phyloP scores from a whole-genome alignment of 2,329 filamentous ascomycete genomes.

The Aspergillus pseudonomiae region DNA sequence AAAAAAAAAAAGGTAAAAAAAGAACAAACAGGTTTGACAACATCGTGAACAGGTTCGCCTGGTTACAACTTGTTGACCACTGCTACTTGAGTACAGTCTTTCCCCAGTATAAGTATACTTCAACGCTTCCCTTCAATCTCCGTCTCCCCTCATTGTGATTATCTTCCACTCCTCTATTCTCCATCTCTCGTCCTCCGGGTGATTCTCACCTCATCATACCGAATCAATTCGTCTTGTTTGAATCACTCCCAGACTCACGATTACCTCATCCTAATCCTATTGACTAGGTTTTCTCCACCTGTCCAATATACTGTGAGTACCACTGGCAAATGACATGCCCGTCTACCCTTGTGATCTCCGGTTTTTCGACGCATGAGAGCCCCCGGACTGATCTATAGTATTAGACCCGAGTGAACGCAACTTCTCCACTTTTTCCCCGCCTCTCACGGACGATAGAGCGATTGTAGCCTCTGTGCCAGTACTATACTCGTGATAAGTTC shows the following conservation, averaged over 20 bases:
- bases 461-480: conserved; percentile 15
- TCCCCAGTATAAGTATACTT: conserved; percentile 2
- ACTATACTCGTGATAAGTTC: conserved; percentile 8
- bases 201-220: not conserved
- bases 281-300: conserved; percentile 12
- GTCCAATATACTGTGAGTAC: conserved; percentile 18
- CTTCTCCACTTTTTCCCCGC: conserved; percentile 37
- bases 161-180: not conserved
- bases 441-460: conserved; percentile 19
- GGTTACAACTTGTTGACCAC: not conserved
- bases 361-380: conserved; percentile 12
- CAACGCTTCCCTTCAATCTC: not conserved
- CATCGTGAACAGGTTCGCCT: not conserved
- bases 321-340: conserved; percentile 9
- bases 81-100: not conserved
- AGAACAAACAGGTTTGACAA: conserved; percentile 11
- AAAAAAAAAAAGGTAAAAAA: conserved; percentile 24
- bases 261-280: conserved; percentile 3
- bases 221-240: not conserved
- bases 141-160: not conserved
- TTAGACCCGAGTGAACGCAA: conserved; percentile 8
- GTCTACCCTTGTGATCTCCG: conserved; percentile 6
- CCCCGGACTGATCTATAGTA: conserved; percentile 12
- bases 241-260: not conserved
- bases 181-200: not conserved